phyloP scores from a whole-genome alignment of 768 basidiomycete species.

The Boletus coccyginus region DNA sequence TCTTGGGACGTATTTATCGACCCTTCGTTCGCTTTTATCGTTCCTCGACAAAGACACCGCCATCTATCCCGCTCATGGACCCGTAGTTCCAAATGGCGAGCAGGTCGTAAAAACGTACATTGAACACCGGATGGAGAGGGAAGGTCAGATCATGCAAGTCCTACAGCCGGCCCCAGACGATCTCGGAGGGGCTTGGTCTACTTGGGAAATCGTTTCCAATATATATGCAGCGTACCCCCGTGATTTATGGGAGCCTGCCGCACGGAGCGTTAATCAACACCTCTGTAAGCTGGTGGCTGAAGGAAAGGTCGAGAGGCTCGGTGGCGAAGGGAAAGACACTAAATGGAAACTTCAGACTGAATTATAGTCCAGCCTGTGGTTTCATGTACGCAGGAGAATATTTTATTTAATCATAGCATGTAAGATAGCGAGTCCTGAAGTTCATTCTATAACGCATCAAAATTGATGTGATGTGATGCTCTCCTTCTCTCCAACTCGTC shows the following conservation, averaged over 20 bases:
- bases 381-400: background rate
- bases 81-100: constrained; percentile 62
- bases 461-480: constrained; percentile 95
- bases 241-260: constrained; percentile 68
- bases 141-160: constrained; percentile 66
- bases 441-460: constrained; percentile 73
- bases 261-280: constrained; percentile 67
- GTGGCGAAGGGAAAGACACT: constrained; percentile 50
- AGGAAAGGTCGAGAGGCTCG: constrained; percentile 47
- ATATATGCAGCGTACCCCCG: constrained; percentile 76
- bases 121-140: constrained; percentile 75
- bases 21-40: constrained; percentile 55
- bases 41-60: constrained; percentile 40
- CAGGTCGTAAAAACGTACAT: constrained; percentile 70
- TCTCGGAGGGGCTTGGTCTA: constrained; percentile 44
- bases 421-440: constrained; percentile 12
- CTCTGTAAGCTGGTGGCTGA: constrained; percentile 71
- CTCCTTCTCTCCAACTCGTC: constrained; percentile 89
- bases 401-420: constrained; percentile 11
- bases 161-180: constrained; percentile 36
- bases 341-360: constrained; percentile 41
- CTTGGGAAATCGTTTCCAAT: constrained; percentile 58
- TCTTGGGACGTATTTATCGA: constrained; percentile 64
- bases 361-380: background rate
- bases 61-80: constrained; percentile 91